Conservation (phyloP, 257 asterid genomes). For the Oldenlandia corymbosa region DNA sequence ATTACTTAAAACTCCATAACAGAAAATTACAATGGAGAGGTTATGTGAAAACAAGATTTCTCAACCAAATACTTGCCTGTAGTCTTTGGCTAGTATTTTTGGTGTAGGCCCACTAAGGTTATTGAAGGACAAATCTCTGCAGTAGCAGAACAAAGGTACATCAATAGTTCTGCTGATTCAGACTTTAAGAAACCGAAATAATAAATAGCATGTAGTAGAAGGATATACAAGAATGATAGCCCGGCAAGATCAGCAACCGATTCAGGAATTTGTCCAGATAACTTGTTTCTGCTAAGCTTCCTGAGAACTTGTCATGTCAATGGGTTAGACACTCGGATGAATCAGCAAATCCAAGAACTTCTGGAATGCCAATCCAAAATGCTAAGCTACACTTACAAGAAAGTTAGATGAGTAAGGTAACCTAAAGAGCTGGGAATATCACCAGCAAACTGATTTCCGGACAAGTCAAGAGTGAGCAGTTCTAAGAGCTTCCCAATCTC, state of each 20-base stretch:
- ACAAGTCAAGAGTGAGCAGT: slow-evolving; percentile 72
- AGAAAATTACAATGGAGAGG: not conserved
- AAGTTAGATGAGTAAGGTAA: slow-evolving; percentile 45
- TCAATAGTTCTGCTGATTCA: slow-evolving; percentile 9
- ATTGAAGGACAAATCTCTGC: slow-evolving; percentile 88
- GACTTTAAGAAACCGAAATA: not conserved
- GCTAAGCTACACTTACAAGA: slow-evolving; percentile 53
- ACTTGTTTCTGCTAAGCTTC: slow-evolving; percentile 74
- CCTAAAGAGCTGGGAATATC: slow-evolving; percentile 79
- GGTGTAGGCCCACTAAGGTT: slow-evolving; percentile 84
- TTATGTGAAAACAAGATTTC: not conserved
- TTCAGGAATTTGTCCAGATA: slow-evolving; percentile 71
- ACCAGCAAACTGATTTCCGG: slow-evolving; percentile 70
- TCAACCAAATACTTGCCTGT: slow-evolving; percentile 50
- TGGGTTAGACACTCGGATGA: slow-evolving; percentile 13
- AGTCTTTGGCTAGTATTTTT: slow-evolving; percentile 73
- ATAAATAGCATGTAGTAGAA: slow-evolving; percentile 22
- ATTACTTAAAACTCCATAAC: not conserved
- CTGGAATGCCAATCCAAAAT: slow-evolving; percentile 7
- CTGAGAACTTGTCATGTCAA: slow-evolving; percentile 37
- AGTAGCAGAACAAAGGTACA: slow-evolving; percentile 20
- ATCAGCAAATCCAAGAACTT: slow-evolving; percentile 6
- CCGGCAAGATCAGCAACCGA: slow-evolving; percentile 70
- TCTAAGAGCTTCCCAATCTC: slow-evolving; percentile 77
- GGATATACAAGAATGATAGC: slow-evolving; percentile 85